These are phyloP conservation scores for Murraya koenigii DNA, from an alignment of 345 rosid genomes.

Conservation along the genomic window DNA sequence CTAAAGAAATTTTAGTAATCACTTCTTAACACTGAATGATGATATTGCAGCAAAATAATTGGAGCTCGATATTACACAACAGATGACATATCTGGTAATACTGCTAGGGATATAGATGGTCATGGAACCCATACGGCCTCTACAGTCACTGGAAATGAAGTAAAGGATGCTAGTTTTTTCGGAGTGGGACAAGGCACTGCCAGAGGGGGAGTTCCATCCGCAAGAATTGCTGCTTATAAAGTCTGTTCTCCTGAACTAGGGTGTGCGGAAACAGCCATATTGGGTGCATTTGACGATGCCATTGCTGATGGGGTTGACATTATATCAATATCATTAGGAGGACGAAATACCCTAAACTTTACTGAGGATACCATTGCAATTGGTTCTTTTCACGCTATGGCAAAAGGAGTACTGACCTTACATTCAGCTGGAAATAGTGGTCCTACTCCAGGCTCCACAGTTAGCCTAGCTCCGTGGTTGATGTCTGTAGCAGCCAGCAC, in stretches of 20 bases:
- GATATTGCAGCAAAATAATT: conserved; percentile 37
- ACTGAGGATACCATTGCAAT: conserved; percentile 25
- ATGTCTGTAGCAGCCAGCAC: conserved; percentile 49
- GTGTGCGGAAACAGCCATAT: background rate
- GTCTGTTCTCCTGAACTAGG: conserved; percentile 8
- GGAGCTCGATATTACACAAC: conserved; percentile 34
- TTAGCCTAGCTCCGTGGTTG: conserved; percentile 43
- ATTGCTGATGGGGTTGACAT: conserved; percentile 64
- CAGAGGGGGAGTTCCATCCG: conserved; percentile 59
- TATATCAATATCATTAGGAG: conserved; percentile 27
- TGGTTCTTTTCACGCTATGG: conserved; percentile 50
- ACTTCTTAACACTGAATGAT: background rate
- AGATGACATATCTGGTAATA: background rate
- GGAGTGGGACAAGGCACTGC: conserved; percentile 51
- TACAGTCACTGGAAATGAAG: conserved; percentile 56
- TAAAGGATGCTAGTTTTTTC: conserved; percentile 33
- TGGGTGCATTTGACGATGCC: conserved; percentile 59
- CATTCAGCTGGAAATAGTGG: conserved; percentile 41
- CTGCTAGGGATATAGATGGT: conserved; percentile 24
- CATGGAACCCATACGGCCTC: conserved; percentile 70
- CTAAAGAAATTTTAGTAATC: no score
- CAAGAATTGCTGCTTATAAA: conserved; percentile 50
- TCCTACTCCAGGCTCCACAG: rapidly evolving
- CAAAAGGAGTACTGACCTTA: conserved; percentile 43
- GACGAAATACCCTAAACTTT: background rate